Evolutionary conservation across 2,329 filamentous ascomycete species (phyloP).

Genomic region (Scytalidium lignicola): DNA sequence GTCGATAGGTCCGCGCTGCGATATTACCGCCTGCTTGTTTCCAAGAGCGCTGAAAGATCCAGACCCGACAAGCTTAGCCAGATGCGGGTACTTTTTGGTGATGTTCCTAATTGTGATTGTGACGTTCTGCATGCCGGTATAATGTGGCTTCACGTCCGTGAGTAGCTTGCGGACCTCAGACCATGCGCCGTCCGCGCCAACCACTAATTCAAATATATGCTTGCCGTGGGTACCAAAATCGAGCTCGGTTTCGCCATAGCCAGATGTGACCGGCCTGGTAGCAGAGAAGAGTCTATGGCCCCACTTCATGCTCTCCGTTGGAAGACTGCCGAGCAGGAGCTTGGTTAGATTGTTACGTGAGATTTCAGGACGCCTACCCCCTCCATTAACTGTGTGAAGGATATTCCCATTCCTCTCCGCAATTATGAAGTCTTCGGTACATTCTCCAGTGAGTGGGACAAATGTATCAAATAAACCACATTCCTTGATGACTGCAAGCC

Average conservation of each 20-base stretch:
- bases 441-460: slow-evolving; percentile 34
- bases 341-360: slow-evolving; percentile 19
- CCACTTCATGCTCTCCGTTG: slow-evolving; percentile 17
- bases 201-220: slow-evolving; percentile 29
- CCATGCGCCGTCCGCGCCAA: slow-evolving; percentile 36
- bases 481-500: slow-evolving; percentile 38
- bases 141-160: slow-evolving; percentile 27
- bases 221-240: slow-evolving; percentile 3
- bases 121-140: slow-evolving; percentile 31
- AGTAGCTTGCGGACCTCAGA: slow-evolving; percentile 29
- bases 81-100: slow-evolving; percentile 15
- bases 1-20: slow-evolving; percentile 19
- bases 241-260: slow-evolving; percentile 3
- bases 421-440: slow-evolving; percentile 35
- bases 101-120: slow-evolving; percentile 23
- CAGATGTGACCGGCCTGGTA: not conserved
- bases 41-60: slow-evolving; percentile 23
- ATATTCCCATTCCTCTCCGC: slow-evolving; percentile 26
- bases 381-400: slow-evolving; percentile 16
- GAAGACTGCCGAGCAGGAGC: slow-evolving; percentile 17
- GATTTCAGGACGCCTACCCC: slow-evolving; percentile 18
- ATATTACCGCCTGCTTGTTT: slow-evolving; percentile 18
- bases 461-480: slow-evolving; percentile 41
- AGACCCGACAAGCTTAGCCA: slow-evolving; percentile 15
- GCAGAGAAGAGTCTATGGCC: slow-evolving; percentile 6